These are phyloP conservation scores for Raphidocelis subcapitata DNA, from an alignment of 139 green algal species.

Conservation along the genomic window DNA sequence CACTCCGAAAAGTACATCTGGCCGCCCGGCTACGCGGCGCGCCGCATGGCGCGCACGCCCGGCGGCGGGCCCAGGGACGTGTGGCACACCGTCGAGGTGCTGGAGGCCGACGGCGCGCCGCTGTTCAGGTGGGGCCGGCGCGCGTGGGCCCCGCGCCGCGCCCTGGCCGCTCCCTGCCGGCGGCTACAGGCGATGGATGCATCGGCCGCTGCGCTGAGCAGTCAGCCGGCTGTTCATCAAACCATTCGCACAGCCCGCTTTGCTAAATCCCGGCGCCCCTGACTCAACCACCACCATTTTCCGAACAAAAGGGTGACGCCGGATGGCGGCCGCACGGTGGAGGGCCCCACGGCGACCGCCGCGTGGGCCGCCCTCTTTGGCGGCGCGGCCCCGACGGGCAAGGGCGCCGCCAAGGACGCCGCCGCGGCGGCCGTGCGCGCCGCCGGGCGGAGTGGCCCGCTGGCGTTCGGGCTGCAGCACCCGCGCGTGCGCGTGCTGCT, in stretches of 20 bases:
- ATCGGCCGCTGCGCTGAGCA: no score
- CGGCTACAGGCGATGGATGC: no score
- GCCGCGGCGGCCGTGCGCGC: slow-evolving; percentile 3
- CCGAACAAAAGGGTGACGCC: slow-evolving; percentile 50
- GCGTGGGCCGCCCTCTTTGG: slow-evolving; percentile 61
- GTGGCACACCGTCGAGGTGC: slow-evolving; percentile 49
- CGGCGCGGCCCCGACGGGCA: not conserved
- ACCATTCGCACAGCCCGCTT: no score
- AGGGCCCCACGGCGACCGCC: slow-evolving; percentile 35
- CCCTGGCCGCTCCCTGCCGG: no score
- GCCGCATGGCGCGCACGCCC: slow-evolving; percentile 20
- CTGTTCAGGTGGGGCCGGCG: slow-evolving; percentile 54
- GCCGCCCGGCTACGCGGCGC: slow-evolving; percentile 61
- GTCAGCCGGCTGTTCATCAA: no score
- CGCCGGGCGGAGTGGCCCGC: slow-evolving; percentile 19
- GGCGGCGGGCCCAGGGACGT: slow-evolving; percentile 21
- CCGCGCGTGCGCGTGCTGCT: slow-evolving; percentile 34
- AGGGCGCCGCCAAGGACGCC: not conserved
- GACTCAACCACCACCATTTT: no score
- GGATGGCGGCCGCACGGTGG: slow-evolving; percentile 26
- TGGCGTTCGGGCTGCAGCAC: slow-evolving; percentile 53
- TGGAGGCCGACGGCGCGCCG: slow-evolving; percentile 35
- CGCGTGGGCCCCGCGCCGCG: not conserved
- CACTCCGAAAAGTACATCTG: slow-evolving; percentile 71
- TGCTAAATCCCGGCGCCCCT: no score